Evolutionary conservation across 805 yeast genomes (phyloP).

Genomic region (Sungouiella thailandica): DNA sequence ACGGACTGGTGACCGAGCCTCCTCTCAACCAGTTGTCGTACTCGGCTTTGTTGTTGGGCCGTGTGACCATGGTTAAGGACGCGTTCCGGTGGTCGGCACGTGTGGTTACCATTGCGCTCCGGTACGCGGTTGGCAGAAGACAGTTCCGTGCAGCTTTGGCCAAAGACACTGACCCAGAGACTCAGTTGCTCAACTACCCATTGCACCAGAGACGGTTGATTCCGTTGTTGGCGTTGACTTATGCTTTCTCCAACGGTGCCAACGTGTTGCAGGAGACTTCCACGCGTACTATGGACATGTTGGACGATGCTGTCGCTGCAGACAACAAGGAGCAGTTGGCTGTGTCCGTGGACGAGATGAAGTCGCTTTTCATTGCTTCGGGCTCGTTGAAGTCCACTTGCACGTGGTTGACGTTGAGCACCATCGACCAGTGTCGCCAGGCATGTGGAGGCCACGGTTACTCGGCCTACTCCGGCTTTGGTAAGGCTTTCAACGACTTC

Average conservation of each 20-base stretch:
- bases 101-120: constrained; percentile 74
- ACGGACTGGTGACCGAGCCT: constrained; percentile 69
- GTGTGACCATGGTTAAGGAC: constrained; percentile 86
- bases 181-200: constrained; percentile 79
- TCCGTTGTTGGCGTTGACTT: constrained; percentile 78
- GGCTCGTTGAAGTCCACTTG: constrained; percentile 86
- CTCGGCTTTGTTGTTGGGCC: constrained; percentile 81
- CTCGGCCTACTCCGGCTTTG: constrained; percentile 88
- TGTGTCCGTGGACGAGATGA: constrained; percentile 54
- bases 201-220: constrained; percentile 83
- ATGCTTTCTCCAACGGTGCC: constrained; percentile 71
- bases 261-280: constrained; percentile 53
- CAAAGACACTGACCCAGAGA: constrained; percentile 44
- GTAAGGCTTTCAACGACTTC: constrained; percentile 86
- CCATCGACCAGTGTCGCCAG: constrained; percentile 88
- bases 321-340: constrained; percentile 43
- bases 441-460: constrained; percentile 97
- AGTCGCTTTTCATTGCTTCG: constrained; percentile 75
- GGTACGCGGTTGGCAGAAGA: constrained; percentile 86
- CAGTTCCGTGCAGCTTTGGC: constrained; percentile 56
- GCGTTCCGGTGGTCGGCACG: constrained; percentile 78
- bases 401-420: constrained; percentile 78
- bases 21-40: constrained; percentile 87
- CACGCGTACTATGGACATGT: constrained; percentile 42
- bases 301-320: constrained; percentile 50